These are phyloP conservation scores for Talaromyces trachyspermus DNA, from an alignment of 495 filamentous ascomycete genomes.

Conservation along the genomic window DNA sequence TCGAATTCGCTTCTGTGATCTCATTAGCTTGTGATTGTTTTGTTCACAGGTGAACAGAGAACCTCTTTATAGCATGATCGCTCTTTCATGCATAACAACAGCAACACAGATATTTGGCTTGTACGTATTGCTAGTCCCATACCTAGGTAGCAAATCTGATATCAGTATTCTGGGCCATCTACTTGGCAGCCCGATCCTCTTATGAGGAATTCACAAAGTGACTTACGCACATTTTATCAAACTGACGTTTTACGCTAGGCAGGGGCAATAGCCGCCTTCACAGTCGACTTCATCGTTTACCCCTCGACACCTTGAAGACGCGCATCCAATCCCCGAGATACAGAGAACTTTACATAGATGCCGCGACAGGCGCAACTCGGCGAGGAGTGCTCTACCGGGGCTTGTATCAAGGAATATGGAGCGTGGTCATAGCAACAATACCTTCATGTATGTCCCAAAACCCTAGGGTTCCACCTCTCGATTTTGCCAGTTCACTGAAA, in stretches of 20 bases:
- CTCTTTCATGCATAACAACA: constrained; percentile 47
- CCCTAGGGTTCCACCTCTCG: neutral
- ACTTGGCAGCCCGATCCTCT: no score
- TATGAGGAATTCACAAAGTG: no score
- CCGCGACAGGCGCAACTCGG: constrained; percentile 44
- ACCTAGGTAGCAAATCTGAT: neutral
- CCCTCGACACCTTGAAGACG: constrained; percentile 80
- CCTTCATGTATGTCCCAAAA: constrained; percentile 78
- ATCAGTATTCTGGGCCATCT: no score
- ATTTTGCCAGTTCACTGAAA: neutral
- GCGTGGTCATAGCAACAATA: constrained; percentile 78
- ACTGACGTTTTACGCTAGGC: constrained; percentile 40
- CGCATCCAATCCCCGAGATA: constrained; percentile 74
- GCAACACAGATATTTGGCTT: constrained; percentile 44
- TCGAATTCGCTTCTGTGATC: neutral
- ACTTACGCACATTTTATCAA: neutral
- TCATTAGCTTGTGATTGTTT: no score
- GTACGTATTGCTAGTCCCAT: constrained; percentile 20
- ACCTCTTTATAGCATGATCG: no score
- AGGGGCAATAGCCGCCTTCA: constrained; percentile 73
- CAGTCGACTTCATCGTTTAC: constrained; percentile 77
- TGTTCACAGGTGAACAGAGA: no score
- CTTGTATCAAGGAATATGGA: constrained; percentile 82
- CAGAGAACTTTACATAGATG: constrained; percentile 50
- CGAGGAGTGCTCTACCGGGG: constrained; percentile 57